Percentiles rank a stretch among this genome's conserved stretches.
Evolutionary conservation across 2,329 filamentous ascomycete species (phyloP).

Genomic region (Diaporthe amygdali): DNA sequence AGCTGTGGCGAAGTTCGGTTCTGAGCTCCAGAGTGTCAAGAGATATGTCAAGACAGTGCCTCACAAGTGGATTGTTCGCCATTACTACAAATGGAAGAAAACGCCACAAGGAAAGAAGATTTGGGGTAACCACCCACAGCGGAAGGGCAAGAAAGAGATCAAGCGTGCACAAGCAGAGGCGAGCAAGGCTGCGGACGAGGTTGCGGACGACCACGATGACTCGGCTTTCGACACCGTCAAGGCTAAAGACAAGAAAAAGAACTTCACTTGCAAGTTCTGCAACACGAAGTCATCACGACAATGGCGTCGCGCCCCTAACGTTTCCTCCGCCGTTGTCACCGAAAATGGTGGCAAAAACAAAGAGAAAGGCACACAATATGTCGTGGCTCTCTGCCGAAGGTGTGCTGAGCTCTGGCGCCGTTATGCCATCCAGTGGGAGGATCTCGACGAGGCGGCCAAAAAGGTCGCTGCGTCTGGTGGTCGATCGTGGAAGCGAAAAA

Average conservation of each 20-base stretch:
- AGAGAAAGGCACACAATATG: conserved; percentile 76
- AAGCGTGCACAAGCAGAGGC: conserved; percentile 73
- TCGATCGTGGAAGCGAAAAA: conserved; percentile 83
- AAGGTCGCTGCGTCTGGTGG: conserved; percentile 82
- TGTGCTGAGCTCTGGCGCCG: conserved; percentile 95
- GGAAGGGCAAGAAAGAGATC: conserved; percentile 89
- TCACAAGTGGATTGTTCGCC: conserved; percentile 83
- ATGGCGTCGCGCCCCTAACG: conserved; percentile 88
- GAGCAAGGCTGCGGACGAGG: conserved; percentile 85
- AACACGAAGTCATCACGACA: conserved; percentile 78
- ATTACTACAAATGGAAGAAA: conserved; percentile 99
- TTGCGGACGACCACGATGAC: conserved; percentile 91
- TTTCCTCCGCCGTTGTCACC: conserved; percentile 71
- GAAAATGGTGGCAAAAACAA: conserved; percentile 71
- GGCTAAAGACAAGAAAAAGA: conserved; percentile 76
- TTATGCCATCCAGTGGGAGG: conserved; percentile 95
- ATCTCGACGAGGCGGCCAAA: conserved; percentile 87
- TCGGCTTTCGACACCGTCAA: conserved; percentile 95
- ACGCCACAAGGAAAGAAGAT: conserved; percentile 82
- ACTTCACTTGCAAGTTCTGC: conserved; percentile 95
- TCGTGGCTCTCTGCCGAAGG: conserved; percentile 85
- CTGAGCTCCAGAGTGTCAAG: conserved; percentile 83
- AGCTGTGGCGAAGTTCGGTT: conserved; percentile 86
- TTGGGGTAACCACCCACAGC: conserved; percentile 86
- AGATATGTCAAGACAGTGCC: conserved; percentile 85